These are phyloP conservation scores for Clavariopsis aquatica DNA, from an alignment of 495 filamentous ascomycete genomes.

Conservation along the genomic window DNA sequence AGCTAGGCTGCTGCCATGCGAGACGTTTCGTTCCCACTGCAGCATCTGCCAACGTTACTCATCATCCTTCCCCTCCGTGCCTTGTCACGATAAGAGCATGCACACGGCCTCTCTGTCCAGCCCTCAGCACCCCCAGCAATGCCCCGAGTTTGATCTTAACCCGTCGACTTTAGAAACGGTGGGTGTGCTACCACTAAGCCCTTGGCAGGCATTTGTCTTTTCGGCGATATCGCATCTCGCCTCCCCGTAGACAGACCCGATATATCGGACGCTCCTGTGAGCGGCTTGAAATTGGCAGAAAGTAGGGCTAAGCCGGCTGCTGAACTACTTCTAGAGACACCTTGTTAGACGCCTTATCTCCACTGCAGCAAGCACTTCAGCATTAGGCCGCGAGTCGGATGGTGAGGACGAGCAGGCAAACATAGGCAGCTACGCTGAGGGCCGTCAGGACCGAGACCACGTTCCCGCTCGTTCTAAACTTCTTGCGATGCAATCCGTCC, in stretches of 20 bases:
- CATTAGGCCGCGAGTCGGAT: slow-evolving; percentile 46
- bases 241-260: slow-evolving; percentile 2
- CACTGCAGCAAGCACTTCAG: background rate
- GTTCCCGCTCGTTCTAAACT: slow-evolving; percentile 85
- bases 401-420: slow-evolving; percentile 74
- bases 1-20: background rate
- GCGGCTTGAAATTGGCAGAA: background rate
- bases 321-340: background rate
- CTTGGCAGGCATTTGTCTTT: slow-evolving; percentile 27
- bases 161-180: slow-evolving; percentile 9
- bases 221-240: slow-evolving; percentile 1
- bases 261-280: slow-evolving; percentile 11
- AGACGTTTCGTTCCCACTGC: background rate
- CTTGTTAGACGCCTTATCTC: background rate
- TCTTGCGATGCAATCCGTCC: slow-evolving; percentile 67
- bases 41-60: background rate
- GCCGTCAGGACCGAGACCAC: slow-evolving; percentile 73
- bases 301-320: slow-evolving; percentile 12
- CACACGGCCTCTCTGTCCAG: background rate
- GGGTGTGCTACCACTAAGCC: slow-evolving; percentile 29
- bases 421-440: slow-evolving; percentile 82
- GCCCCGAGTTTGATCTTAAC: background rate
- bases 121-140: background rate
- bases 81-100: background rate
- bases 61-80: background rate